Evolutionary conservation across 2,329 filamentous ascomycete genomes (phyloP).

Genomic region (Exophiala spinifera): DNA sequence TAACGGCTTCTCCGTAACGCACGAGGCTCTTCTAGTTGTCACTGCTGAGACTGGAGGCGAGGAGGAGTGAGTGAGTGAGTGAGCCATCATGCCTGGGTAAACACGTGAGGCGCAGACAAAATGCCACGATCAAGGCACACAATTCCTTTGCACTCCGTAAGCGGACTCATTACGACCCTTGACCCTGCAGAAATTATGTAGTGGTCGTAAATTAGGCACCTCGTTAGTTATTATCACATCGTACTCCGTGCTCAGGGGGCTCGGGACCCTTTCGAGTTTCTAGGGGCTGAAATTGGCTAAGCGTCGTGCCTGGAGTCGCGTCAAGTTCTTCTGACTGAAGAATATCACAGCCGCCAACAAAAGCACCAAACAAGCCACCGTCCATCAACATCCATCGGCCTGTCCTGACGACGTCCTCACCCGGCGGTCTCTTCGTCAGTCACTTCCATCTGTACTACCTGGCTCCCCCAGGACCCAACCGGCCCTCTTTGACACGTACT

Average conservation of each 20-base stretch:
- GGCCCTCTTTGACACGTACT: conserved; percentile 20
- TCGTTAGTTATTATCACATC: too few species aligned
- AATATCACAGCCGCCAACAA: not conserved
- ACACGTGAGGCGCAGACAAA: too few species aligned
- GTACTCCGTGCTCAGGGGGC: not conserved
- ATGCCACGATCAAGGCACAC: not conserved
- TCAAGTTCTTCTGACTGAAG: conserved; percentile 1
- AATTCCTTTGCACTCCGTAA: not conserved
- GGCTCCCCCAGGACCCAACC: conserved; percentile 2
- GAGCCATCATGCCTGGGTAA: too few species aligned
- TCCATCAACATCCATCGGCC: conserved; percentile 3
- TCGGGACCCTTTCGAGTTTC: conserved; percentile 5
- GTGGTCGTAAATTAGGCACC: not conserved
- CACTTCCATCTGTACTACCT: not conserved
- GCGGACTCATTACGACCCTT: conserved; percentile 1
- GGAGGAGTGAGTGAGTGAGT: not conserved
- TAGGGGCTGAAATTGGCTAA: conserved; percentile 18
- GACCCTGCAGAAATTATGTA: conserved; percentile 11
- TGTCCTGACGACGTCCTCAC: not conserved
- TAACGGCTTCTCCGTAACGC: too few species aligned
- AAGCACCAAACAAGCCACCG: not conserved
- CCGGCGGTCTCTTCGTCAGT: conserved; percentile 9
- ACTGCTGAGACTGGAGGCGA: too few species aligned
- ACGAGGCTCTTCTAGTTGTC: too few species aligned
- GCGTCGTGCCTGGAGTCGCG: conserved; percentile 4